These are phyloP conservation scores for Trichodelitschia bisporula DNA, from an alignment of 495 filamentous ascomycete genomes.

Conservation along the genomic window DNA sequence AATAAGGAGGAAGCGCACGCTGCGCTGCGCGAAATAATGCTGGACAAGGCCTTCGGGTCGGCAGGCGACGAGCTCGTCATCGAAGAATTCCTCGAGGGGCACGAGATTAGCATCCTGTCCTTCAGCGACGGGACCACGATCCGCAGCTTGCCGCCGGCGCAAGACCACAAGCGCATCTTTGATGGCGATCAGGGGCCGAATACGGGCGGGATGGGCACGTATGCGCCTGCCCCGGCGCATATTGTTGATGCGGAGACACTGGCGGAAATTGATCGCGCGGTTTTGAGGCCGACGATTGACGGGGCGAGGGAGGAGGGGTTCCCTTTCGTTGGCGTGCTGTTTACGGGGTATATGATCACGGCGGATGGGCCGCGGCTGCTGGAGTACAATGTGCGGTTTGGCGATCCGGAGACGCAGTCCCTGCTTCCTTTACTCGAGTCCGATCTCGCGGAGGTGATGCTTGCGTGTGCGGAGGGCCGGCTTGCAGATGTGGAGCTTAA, in stretches of 20 bases:
- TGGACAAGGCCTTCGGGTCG: conserved; percentile 60
- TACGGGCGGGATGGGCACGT: conserved; percentile 96
- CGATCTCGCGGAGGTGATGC: conserved; percentile 77
- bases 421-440: conserved; percentile 67
- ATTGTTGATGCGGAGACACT: conserved; percentile 46
- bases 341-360: conserved; percentile 94
- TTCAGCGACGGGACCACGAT: conserved; percentile 82
- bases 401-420: conserved; percentile 90
- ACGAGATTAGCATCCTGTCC: conserved; percentile 75
- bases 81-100: conserved; percentile 78
- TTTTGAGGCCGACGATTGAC: conserved; percentile 73
- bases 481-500: conserved; percentile 46
- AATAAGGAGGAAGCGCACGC: conserved; percentile 59
- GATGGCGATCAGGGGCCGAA: conserved; percentile 85
- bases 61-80: conserved; percentile 89
- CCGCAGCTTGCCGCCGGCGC: conserved; percentile 65
- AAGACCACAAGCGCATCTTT: conserved; percentile 87
- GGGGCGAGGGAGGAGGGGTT: conserved; percentile 63
- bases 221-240: conserved; percentile 50
- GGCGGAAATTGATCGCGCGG: conserved; percentile 51
- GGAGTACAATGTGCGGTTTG: conserved; percentile 94
- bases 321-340: conserved; percentile 69
- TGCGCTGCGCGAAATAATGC: conserved; percentile 74
- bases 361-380: conserved; percentile 63
- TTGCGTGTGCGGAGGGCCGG: conserved; percentile 55